Evolutionary conservation across 306 rosid genomes (phyloP).

Genomic region (Vachellia collinsii): DNA sequence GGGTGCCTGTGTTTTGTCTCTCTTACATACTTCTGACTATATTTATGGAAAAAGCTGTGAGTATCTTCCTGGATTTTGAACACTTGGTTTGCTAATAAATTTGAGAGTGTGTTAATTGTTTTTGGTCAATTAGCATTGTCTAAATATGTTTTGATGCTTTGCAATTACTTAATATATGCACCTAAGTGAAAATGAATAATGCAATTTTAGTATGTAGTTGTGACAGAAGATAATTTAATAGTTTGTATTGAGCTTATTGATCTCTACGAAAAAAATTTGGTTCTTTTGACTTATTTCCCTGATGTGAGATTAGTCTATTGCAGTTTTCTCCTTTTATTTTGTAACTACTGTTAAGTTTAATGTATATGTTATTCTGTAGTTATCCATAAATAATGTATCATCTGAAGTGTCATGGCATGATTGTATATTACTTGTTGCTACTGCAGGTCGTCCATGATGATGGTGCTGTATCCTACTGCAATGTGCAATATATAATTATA

Average conservation of each 20-base stretch:
- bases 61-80: background rate
- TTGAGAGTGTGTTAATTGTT: background rate
- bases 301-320: background rate
- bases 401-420: conserved; percentile 5
- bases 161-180: background rate
- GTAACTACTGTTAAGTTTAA: background rate
- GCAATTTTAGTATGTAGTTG: background rate
- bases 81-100: background rate
- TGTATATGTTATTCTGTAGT: background rate
- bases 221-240: background rate
- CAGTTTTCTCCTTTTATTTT: conserved; percentile 10
- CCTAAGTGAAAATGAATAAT: background rate
- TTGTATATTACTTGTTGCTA: conserved; percentile 38
- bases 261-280: background rate
- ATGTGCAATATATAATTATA: conserved; percentile 31
- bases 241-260: background rate
- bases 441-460: conserved; percentile 93
- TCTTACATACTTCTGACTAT: background rate
- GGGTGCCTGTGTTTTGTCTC: background rate
- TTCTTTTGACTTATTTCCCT: background rate
- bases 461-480: conserved; percentile 86
- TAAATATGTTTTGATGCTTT: background rate
- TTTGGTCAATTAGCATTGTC: no score
- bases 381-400: conserved; percentile 3
- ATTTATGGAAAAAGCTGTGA: background rate